Evolutionary conservation across 352 stramenopile genomes (phyloP).

Genomic region (Hyaloperonospora brassicae): DNA sequence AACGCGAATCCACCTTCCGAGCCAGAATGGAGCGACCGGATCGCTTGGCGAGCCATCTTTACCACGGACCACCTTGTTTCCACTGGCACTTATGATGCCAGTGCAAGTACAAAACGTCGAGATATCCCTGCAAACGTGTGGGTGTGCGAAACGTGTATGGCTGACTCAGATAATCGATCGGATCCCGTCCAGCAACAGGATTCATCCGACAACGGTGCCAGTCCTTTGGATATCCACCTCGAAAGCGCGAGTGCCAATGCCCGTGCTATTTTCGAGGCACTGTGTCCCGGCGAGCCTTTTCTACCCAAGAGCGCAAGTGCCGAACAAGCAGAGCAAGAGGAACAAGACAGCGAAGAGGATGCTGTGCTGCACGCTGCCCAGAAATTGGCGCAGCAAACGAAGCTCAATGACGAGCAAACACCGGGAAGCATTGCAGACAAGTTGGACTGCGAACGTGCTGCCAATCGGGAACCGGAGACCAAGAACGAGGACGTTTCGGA

Average conservation of each 20-base stretch:
- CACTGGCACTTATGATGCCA: constrained; percentile 4
- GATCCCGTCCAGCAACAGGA: background rate
- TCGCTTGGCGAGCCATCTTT: constrained; percentile 54
- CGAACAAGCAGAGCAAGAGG: constrained; percentile 23
- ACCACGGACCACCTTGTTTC: constrained; percentile 47
- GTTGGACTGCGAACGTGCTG: background rate
- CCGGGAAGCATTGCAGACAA: background rate
- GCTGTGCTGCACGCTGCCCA: constrained; percentile 52
- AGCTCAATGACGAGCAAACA: background rate
- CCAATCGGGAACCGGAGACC: background rate
- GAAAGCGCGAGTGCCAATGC: constrained; percentile 56
- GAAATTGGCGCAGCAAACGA: constrained; percentile 14
- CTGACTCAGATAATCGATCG: background rate
- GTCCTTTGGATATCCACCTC: constrained; percentile 50
- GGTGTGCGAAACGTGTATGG: constrained; percentile 39
- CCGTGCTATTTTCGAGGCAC: constrained; percentile 15
- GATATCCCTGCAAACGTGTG: constrained; percentile 42
- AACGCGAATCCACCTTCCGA: constrained; percentile 2
- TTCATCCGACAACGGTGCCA: constrained; percentile 7
- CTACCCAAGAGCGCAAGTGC: constrained; percentile 17
- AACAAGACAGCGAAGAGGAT: constrained; percentile 55
- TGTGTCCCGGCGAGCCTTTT: constrained; percentile 42
- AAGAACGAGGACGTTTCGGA: too few species aligned
- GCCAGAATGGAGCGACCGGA: constrained; percentile 18
- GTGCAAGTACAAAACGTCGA: constrained; percentile 9